Base-by-base conservation (phyloP, 768 basidiomycete genomes). In the Phanerochaete sordida region DNA sequence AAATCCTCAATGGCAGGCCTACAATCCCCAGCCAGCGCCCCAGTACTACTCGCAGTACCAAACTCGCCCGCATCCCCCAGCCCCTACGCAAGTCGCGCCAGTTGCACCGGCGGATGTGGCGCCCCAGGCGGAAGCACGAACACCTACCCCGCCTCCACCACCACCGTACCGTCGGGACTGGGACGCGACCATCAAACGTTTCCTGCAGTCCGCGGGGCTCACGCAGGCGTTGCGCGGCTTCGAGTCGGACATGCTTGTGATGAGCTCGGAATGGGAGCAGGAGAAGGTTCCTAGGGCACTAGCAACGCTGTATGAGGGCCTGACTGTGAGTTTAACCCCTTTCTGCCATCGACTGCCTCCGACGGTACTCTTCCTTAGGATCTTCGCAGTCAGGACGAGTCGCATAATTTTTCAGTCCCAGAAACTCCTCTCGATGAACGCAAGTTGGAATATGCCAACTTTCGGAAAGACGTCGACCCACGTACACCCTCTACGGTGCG, bases 171-270 rank as follows among this genome's bases (percentile, higher is more conserved):
- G 78, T 64, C 75, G 77, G 59, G 75, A 86, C 57, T 91, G 88
- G 88, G 87, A 90, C 60, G 72, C 77, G 24, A 78, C 79, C 12
- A 63, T 90, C 28, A 76, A 75, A 53, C 66, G 73, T 8, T 91
- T 91, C 59, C 67, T 91, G 61, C 68, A 71, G 15, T 75, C 79
- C 46, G 75, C 84, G 19, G 83, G 85, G 3, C 69, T 91, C 23
- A 76, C 72, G 1, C 85, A 90, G 66, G 77, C 87, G 0, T 65
- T 84, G 46, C 76, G 75, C 37, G 90, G 86, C 0, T 83, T 92
- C 49, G 84, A 88, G 64, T 72, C 77, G n/a, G 90, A 92, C 66
- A 80, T 91, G 74, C 68, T 91, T 4, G 79, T 89, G n/a, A 70
- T 91, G 74, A 91, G 84, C 61, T 68, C 78, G 0, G 81, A 83